Percentiles rank a stretch among this genome's conserved stretches.
These are phyloP conservation scores for Vigna mungo DNA, from an alignment of 306 rosid species.

Conservation along the genomic window DNA sequence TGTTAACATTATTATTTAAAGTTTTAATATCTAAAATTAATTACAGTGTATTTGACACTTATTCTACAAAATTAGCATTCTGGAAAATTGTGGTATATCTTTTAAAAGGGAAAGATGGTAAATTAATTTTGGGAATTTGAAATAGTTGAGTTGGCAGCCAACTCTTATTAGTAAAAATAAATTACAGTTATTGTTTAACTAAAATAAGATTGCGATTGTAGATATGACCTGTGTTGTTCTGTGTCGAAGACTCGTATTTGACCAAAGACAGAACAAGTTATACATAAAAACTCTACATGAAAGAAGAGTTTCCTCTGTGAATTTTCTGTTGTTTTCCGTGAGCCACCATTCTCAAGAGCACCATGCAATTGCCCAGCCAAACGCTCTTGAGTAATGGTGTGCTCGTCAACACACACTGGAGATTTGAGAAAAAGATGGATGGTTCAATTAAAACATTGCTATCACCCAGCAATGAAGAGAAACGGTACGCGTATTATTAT, in stretches of 20 bases:
- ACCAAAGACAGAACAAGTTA: neutral
- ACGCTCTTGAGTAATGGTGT: neutral
- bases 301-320: neutral
- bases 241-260: neutral
- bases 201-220: neutral
- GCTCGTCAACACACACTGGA: neutral
- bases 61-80: no score
- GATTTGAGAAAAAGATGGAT: neutral
- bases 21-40: no score
- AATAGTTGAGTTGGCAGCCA: conserved; percentile 12
- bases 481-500: neutral
- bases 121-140: neutral
- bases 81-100: no score
- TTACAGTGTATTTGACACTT: no score
- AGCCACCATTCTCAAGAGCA: neutral
- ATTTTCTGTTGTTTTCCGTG: neutral
- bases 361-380: neutral
- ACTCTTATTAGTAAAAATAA: neutral
- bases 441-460: neutral
- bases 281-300: neutral
- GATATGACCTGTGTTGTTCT: neutral
- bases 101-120: neutral
- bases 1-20: no score
- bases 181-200: neutral
- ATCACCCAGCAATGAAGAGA: neutral